Conservation (phyloP, 495 filamentous ascomycete genomes). For the Trichoderma asperelloides region DNA sequence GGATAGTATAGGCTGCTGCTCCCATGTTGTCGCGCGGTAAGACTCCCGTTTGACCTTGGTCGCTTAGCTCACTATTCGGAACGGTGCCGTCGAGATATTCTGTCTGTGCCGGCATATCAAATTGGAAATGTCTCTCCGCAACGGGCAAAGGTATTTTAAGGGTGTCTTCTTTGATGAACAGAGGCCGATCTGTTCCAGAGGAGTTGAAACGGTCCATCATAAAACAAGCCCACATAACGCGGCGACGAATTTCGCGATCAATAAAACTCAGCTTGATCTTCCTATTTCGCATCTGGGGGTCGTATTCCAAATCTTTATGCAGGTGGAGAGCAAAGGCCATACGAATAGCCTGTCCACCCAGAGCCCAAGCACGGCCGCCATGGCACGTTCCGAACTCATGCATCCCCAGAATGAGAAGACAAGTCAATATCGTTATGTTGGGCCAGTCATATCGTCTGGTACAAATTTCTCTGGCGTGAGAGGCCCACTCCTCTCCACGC, state of each 20-base stretch:
- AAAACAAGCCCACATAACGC: constrained; percentile 97
- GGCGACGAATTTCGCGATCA: constrained; percentile 82
- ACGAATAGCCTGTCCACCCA: constrained; percentile 86
- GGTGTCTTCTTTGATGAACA: constrained; percentile 82
- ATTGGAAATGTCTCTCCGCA: constrained; percentile 79
- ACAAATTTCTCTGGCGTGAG: constrained; percentile 73
- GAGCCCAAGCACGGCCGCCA: constrained; percentile 89
- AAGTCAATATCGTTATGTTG: constrained; percentile 90
- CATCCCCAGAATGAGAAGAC: constrained; percentile 75
- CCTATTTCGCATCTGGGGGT: constrained; percentile 60
- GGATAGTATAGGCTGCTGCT: constrained; percentile 84
- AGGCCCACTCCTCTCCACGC: constrained; percentile 84
- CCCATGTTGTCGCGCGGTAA: constrained; percentile 77
- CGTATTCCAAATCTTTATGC: constrained; percentile 86
- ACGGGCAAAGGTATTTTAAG: constrained; percentile 86
- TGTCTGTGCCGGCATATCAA: constrained; percentile 83
- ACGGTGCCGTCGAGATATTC: constrained; percentile 74
- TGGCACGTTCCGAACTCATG: constrained; percentile 98
- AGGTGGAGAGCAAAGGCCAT: constrained; percentile 96
- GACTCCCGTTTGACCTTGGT: constrained; percentile 54
- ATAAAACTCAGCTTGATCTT: constrained; percentile 73
- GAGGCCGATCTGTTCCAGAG: constrained; percentile 86
- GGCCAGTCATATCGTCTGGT: constrained; percentile 84
- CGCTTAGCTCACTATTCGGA: constrained; percentile 52
- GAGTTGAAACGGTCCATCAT: constrained; percentile 97